These are phyloP conservation scores for Aspergillus niger DNA, from an alignment of 2,329 filamentous ascomycete species.

Conservation along the genomic window DNA sequence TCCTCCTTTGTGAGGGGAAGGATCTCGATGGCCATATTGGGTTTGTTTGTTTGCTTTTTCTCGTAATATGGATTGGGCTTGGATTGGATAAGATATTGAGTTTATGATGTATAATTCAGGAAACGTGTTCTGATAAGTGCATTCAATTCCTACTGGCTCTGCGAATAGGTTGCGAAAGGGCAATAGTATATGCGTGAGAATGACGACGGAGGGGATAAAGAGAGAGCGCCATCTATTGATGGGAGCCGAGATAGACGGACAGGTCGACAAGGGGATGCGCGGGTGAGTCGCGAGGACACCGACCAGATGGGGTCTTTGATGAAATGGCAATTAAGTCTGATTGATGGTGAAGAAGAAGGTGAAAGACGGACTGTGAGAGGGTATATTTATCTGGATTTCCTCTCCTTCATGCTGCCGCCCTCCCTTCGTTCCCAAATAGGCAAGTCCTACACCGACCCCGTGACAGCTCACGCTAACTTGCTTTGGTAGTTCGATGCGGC, in stretches of 20 bases:
- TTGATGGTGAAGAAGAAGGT: neutral
- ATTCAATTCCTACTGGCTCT: slow-evolving; percentile 34
- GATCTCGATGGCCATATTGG: slow-evolving; percentile 57
- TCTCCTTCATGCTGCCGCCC: neutral
- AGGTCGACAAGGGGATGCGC: neutral
- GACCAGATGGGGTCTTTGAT: neutral
- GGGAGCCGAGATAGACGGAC: slow-evolving; percentile 11
- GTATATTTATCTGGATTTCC: neutral
- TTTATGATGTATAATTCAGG: neutral
- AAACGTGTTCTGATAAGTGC: neutral
- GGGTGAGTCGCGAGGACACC: neutral
- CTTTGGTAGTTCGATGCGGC: slow-evolving; percentile 7
- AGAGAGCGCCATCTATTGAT: slow-evolving; percentile 36
- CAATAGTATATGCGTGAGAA: slow-evolving; percentile 37
- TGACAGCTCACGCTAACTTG: slow-evolving; percentile 2
- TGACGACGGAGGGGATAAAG: slow-evolving; percentile 33
- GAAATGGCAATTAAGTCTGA: neutral
- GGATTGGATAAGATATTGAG: slow-evolving; percentile 11
- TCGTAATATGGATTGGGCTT: neutral
- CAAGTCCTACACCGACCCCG: slow-evolving; percentile 8
- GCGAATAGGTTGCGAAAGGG: slow-evolving; percentile 34
- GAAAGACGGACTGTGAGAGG: neutral
- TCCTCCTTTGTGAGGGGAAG: slow-evolving; percentile 58
- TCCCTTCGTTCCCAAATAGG: neutral
- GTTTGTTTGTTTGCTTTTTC: neutral